Base-by-base conservation (phyloP, 805 yeast genomes). In the Cyberlindnera nakhonratchasimensis region DNA sequence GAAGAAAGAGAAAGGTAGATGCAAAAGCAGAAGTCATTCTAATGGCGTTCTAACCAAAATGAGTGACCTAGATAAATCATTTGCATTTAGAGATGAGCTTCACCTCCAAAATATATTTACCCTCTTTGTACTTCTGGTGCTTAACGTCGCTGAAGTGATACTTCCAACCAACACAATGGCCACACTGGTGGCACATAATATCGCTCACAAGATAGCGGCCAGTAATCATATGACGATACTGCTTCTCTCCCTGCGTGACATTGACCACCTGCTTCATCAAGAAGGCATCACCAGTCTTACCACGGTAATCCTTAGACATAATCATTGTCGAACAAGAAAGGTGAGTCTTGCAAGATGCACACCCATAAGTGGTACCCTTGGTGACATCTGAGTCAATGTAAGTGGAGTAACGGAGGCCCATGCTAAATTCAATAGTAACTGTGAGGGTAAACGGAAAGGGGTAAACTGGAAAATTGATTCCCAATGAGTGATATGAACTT, bases 171-270 rank as follows among this genome's bases (percentile, higher is more conserved):
- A 81, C 66, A 37, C 71, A 57, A 11, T 62, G 60, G 39, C 66
- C 65, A 56, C 87, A 81, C 49, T 72, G 74, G 40, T 71, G 75
- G 54, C 87, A 81, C 40, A 57, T 54, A 35, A 79, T 70, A 51
- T 78, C 81, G 44, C 79, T 72, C 6, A 81, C 83, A 1, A 66
- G 55, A 51, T 79, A 81, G 28, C 61, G 58, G 2, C 87, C 87
- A 2, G 86, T 78, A 25, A 72, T 65, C 86, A 81, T 81, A 29
- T 66, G 59, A 22, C 76, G 63, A 30, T 35, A 45, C 26, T 38
- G 44, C 28, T 29, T 40, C 30, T 42, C 42, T 3, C 69, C 67
- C 30, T 63, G 66, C 2, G 54, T 52, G 19, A 74, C 67, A 52
- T 76, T 76, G 33, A 71, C 71, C 54, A 77, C 79, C 34, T 66